Evolutionary conservation across 352 stramenopile species (phyloP), one percentile per base, ranked within the genome.

Genomic region (Phytophthora citricola): DNA sequence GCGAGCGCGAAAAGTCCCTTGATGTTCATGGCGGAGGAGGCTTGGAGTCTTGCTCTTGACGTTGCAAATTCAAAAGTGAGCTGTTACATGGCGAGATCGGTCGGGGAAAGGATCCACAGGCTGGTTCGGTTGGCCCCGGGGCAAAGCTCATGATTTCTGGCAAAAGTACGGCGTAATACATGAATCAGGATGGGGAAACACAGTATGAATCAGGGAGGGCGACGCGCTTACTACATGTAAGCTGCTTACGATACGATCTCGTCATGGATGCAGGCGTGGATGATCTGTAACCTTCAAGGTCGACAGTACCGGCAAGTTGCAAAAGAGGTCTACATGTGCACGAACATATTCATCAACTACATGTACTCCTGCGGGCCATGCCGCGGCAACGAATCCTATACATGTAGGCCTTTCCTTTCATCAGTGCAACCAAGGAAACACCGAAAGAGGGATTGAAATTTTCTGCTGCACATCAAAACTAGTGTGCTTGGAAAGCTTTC

Each of bases 1-100:
- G 64, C 72, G 31, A 77, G 20, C 9, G 69, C 55, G 44, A 70
- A 60, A 26, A 74, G n/a, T 41, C 53, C 43, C 66, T 71, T 74
- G 66, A 74, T 71, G 61, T 71, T 74, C 66, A 74, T 70, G 29
- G 22, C 54, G 22, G 24, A 34, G 22, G 27, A 7, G 43, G 5
- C 36, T 63, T 63, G 45, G 26, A 27, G 10, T 61, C 20, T 60
- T 64, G 14, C 56, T 57, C 29, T 63, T 46, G 36, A 24, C 15
- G 20, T 31, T 38, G 66, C 34, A 52, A 62, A 50, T 58, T 63
- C 29, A 26, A 39, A 63, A 70, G 59, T 74, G 60, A 74, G 53
- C 38, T 26, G 10, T 29, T n/a, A 36, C n/a, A 20, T 54, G 22
- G 9, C 31, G 24, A 53, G 20, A 48, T 43, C 9, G 20, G 32